A percentile compares a stretch with the other conserved stretches of the same genome.
Conservation (phyloP, 192 early-diverging fungal genomes). For the Backusella parvicylindrica region DNA sequence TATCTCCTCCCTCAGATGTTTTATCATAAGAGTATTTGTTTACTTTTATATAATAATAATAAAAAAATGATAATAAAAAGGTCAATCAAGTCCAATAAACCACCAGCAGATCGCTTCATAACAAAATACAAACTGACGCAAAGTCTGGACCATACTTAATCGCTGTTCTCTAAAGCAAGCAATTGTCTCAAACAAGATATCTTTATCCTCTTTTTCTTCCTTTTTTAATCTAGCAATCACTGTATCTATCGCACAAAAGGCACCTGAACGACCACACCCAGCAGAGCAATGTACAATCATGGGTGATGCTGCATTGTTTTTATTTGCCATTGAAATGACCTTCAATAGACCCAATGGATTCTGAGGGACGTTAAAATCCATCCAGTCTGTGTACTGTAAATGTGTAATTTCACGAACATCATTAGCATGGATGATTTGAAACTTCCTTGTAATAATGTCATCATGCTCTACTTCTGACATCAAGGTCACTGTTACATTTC, state of each 20-base stretch:
- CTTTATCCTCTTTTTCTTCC: conserved; percentile 49
- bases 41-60: not conserved
- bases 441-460: conserved; percentile 55
- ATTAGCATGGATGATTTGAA: conserved; percentile 28
- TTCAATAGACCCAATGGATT: conserved; percentile 58
- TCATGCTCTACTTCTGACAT: conserved; percentile 49
- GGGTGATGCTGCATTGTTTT: conserved; percentile 3
- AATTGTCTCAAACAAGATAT: conserved; percentile 58
- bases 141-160: conserved; percentile 79
- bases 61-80: not conserved
- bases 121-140: conserved; percentile 79
- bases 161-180: conserved; percentile 71
- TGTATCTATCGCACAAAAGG: conserved; percentile 57
- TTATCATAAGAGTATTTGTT: not conserved
- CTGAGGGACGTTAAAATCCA: conserved; percentile 80
- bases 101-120: conserved; percentile 75
- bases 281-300: conserved; percentile 51
- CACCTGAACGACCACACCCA: conserved; percentile 57
- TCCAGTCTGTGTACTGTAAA: conserved; percentile 85
- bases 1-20: not conserved
- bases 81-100: conserved; percentile 10
- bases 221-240: conserved; percentile 40
- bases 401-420: conserved; percentile 58
- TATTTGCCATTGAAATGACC: conserved; percentile 50
- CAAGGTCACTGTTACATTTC: conserved; percentile 47